These are phyloP conservation scores for Fagus crenata DNA, from an alignment of 306 rosid genomes.

Conservation along the genomic window DNA sequence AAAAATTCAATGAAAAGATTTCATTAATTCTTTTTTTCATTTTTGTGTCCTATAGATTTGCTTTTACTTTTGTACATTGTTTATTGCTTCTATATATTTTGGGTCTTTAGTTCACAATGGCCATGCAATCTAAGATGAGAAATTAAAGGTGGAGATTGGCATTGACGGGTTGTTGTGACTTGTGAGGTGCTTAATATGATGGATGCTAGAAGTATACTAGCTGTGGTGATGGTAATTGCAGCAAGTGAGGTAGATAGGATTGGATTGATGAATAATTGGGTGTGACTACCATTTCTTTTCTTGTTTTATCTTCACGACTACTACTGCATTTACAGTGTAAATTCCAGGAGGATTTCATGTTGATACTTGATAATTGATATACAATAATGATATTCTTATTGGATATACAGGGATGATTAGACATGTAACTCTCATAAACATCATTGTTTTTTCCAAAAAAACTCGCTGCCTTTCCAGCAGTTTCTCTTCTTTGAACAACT, in stretches of 20 bases:
- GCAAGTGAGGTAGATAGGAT: not conserved
- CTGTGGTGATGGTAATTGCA: not conserved
- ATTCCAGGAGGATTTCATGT: not conserved
- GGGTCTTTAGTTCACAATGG: not conserved
- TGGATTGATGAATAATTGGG: not conserved
- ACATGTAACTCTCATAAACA: too few species aligned
- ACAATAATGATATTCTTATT: too few species aligned
- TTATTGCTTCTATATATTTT: too few species aligned
- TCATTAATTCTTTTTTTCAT: not conserved
- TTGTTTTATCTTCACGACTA: not conserved
- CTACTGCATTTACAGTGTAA: not conserved
- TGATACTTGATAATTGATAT: too few species aligned
- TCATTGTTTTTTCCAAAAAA: too few species aligned
- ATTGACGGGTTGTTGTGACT: too few species aligned
- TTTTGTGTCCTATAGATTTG: not conserved
- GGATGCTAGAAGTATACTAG: not conserved
- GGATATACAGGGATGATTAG: too few species aligned
- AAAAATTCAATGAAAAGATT: conserved; percentile 9
- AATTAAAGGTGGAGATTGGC: not conserved
- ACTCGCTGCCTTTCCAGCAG: too few species aligned
- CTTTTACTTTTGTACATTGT: not conserved
- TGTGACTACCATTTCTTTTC: not conserved
- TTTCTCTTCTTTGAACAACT: too few species aligned
- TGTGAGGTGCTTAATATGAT: too few species aligned
- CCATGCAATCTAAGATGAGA: not conserved